Evolutionary conservation across 768 basidiomycete species (phyloP).

Genomic region (Tephrocybe rancida): DNA sequence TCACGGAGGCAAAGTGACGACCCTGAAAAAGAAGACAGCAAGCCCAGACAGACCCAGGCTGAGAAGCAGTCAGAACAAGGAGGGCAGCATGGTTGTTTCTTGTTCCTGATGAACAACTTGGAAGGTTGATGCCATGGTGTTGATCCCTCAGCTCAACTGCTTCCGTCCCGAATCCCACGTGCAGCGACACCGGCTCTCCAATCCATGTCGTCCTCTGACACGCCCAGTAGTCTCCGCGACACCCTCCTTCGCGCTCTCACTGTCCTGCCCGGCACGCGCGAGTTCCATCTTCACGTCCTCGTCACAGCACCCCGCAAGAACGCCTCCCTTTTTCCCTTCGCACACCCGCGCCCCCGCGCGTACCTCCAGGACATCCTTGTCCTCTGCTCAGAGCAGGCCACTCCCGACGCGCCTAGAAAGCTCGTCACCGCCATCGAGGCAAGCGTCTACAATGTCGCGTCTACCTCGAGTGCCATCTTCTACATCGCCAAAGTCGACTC

Average conservation of each 20-base stretch:
- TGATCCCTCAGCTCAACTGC: too few relatives aligned
- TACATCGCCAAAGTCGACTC: constrained; percentile 96
- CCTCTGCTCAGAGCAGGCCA: constrained; percentile 66
- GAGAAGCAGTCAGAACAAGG: too few relatives aligned
- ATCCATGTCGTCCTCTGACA: background rate
- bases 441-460: constrained; percentile 70
- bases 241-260: constrained; percentile 58
- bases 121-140: too few relatives aligned
- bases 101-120: too few relatives aligned
- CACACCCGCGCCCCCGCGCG: constrained; percentile 62
- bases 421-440: constrained; percentile 84
- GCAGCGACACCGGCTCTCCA: too few relatives aligned
- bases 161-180: too few relatives aligned
- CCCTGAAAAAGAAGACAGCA: too few relatives aligned
- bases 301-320: constrained; percentile 69
- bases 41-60: too few relatives aligned
- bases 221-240: constrained; percentile 54
- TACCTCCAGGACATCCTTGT: constrained; percentile 80
- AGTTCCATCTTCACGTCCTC: constrained; percentile 77
- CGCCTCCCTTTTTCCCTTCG: constrained; percentile 74
- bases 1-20: too few relatives aligned
- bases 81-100: too few relatives aligned
- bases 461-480: constrained; percentile 69
- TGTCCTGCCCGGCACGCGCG: constrained; percentile 63
- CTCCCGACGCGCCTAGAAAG: constrained; percentile 51